Evolutionary conservation across 1,284 basidiomycete species (phyloP).

Genomic region (Moesziomyces antarcticus): DNA sequence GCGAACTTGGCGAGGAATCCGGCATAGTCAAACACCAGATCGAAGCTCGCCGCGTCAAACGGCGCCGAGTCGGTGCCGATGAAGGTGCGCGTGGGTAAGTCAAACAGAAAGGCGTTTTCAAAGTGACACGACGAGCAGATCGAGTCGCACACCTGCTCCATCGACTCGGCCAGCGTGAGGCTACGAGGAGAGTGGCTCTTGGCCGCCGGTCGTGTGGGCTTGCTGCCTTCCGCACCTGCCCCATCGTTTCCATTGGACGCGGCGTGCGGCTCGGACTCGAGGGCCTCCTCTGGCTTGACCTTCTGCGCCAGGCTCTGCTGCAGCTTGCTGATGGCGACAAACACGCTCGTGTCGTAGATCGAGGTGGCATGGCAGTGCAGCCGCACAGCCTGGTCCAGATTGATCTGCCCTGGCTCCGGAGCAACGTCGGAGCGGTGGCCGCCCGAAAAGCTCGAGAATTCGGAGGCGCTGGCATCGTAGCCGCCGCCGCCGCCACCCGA

Average conservation of each 20-base stretch:
- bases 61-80: slow-evolving; percentile 92
- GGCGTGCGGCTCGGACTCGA: slow-evolving; percentile 71
- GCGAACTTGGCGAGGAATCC: slow-evolving; percentile 87
- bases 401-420: slow-evolving; percentile 45
- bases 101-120: slow-evolving; percentile 92
- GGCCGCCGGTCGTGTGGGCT: slow-evolving; percentile 25
- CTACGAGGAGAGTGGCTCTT: slow-evolving; percentile 15
- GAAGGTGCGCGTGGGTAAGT: slow-evolving; percentile 84
- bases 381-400: slow-evolving; percentile 62
- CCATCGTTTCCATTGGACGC: slow-evolving; percentile 4
- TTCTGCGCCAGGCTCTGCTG: slow-evolving; percentile 72
- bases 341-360: slow-evolving; percentile 86
- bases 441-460: slow-evolving; percentile 51
- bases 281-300: slow-evolving; percentile 78
- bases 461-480: slow-evolving; percentile 48
- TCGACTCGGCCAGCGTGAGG: slow-evolving; percentile 41
- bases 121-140: slow-evolving; percentile 79
- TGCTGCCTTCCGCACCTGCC: slow-evolving; percentile 8
- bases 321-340: slow-evolving; percentile 83
- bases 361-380: slow-evolving; percentile 83
- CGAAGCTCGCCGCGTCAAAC: slow-evolving; percentile 86
- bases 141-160: slow-evolving; percentile 53
- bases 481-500: slow-evolving; percentile 36
- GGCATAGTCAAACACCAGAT: slow-evolving; percentile 89
- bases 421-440: slow-evolving; percentile 35